Conservation (phyloP, 2,329 filamentous ascomycete species). For the Pseudogymnoascus verrucosus region DNA sequence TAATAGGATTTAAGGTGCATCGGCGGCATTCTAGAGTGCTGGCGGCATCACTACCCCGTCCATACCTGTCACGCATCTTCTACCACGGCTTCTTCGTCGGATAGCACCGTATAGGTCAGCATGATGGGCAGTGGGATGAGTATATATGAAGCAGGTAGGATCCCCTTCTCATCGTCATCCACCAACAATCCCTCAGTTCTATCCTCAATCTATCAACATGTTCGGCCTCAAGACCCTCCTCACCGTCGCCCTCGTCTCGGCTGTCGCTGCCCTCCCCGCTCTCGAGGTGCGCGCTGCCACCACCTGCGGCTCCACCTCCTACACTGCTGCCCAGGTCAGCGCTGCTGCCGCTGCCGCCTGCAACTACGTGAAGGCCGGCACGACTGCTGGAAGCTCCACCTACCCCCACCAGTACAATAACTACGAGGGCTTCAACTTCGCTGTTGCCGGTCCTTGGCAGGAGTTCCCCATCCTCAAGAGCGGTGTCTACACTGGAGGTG, state of each 20-base stretch:
- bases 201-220: background rate
- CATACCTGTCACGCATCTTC: background rate
- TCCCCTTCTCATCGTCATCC: background rate
- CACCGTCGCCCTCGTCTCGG: constrained; percentile 11
- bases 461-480: constrained; percentile 52
- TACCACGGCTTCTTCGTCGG: background rate
- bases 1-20: background rate
- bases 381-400: constrained; percentile 32
- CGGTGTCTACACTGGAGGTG: constrained; percentile 48
- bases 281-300: constrained; percentile 37
- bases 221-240: constrained; percentile 9
- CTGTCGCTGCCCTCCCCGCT: constrained; percentile 15
- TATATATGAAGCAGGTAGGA: background rate
- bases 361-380: constrained; percentile 37
- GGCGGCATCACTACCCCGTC: background rate
- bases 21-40: background rate
- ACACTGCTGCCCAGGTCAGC: constrained; percentile 41
- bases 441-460: constrained; percentile 49
- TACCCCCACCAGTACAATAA: constrained; percentile 54
- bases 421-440: constrained; percentile 54
- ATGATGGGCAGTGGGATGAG: background rate
- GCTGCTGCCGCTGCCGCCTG: constrained; percentile 45
- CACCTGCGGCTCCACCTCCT: constrained; percentile 46
- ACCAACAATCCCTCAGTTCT: background rate
- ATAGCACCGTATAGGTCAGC: background rate